These are phyloP conservation scores for Neocucurbitaria cava DNA, from an alignment of 2,329 filamentous ascomycete species.

Conservation along the genomic window DNA sequence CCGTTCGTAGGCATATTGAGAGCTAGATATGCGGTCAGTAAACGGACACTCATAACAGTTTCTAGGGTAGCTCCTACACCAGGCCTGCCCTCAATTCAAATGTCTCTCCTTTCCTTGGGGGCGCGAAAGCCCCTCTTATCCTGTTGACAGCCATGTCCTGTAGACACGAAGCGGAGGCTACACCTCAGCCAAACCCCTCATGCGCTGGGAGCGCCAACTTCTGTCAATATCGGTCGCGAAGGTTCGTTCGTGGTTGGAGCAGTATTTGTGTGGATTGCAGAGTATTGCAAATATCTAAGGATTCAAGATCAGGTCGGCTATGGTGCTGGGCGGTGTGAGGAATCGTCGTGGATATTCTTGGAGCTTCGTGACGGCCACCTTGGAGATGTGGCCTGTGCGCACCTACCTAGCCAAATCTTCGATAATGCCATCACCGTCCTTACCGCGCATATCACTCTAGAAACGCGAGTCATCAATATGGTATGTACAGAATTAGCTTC, in stretches of 20 bases:
- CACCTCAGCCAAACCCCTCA: conserved; percentile 46
- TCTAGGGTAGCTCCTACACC: conserved; percentile 58
- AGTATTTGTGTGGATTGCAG: not conserved
- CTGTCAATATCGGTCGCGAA: conserved; percentile 4
- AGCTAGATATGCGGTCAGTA: conserved; percentile 62
- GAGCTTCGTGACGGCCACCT: conserved; percentile 39
- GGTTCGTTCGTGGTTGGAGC: conserved; percentile 6
- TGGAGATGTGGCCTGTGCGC: conserved; percentile 35
- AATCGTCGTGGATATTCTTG: conserved; percentile 17
- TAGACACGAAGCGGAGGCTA: conserved; percentile 36
- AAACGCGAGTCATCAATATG: conserved; percentile 18
- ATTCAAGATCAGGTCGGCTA: conserved; percentile 1
- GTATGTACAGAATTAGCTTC: conserved; percentile 10
- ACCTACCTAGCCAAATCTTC: conserved; percentile 18
- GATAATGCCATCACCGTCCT: conserved; percentile 3
- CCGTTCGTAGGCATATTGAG: conserved; percentile 98
- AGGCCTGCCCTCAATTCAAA: conserved; percentile 95
- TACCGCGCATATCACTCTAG: conserved; percentile 3
- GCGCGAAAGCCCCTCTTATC: conserved; percentile 91
- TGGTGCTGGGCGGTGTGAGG: conserved; percentile 16
- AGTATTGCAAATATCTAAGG: not conserved
- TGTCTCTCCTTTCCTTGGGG: conserved; percentile 95
- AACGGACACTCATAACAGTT: conserved; percentile 15
- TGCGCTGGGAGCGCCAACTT: conserved; percentile 24
- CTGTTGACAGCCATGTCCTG: conserved; percentile 88